Evolutionary conservation across 768 basidiomycete genomes (phyloP).

Genomic region (Boletus pseudo-olivaceus): DNA sequence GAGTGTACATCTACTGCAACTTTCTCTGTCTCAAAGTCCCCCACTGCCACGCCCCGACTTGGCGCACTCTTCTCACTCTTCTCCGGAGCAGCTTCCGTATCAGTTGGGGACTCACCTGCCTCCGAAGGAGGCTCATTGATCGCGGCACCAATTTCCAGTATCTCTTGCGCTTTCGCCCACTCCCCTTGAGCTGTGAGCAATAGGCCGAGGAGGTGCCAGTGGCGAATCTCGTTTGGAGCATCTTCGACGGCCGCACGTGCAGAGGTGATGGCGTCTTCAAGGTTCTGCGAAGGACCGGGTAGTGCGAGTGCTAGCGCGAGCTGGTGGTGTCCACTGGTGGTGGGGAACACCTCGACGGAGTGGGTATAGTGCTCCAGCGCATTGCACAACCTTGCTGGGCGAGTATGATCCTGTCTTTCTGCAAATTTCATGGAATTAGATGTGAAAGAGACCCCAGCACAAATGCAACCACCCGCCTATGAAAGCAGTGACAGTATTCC

Average conservation of each 20-base stretch:
- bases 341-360: slow-evolving; percentile 47
- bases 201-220: slow-evolving; percentile 90
- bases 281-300: slow-evolving; percentile 58
- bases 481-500: slow-evolving; percentile 62
- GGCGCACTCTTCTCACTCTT: slow-evolving; percentile 4
- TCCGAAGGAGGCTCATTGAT: slow-evolving; percentile 44
- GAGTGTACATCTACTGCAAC: neutral
- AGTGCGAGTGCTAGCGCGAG: slow-evolving; percentile 73
- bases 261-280: slow-evolving; percentile 62
- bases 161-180: slow-evolving; percentile 71
- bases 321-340: slow-evolving; percentile 67
- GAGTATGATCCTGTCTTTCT: slow-evolving; percentile 62
- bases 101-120: slow-evolving; percentile 33
- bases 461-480: slow-evolving; percentile 46
- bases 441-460: neutral
- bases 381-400: slow-evolving; percentile 54
- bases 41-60: neutral
- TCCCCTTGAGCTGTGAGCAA: slow-evolving; percentile 76
- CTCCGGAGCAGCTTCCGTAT: slow-evolving; percentile 14
- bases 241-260: slow-evolving; percentile 73
- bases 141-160: slow-evolving; percentile 73
- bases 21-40: slow-evolving; percentile 16
- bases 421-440: slow-evolving; percentile 25
- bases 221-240: slow-evolving; percentile 58
- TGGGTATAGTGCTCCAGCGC: slow-evolving; percentile 50